A percentile compares a stretch with the other conserved stretches of the same genome.
phyloP scores from a whole-genome alignment of 2,329 filamentous ascomycete species.

The Aureobasidium namibiae region DNA sequence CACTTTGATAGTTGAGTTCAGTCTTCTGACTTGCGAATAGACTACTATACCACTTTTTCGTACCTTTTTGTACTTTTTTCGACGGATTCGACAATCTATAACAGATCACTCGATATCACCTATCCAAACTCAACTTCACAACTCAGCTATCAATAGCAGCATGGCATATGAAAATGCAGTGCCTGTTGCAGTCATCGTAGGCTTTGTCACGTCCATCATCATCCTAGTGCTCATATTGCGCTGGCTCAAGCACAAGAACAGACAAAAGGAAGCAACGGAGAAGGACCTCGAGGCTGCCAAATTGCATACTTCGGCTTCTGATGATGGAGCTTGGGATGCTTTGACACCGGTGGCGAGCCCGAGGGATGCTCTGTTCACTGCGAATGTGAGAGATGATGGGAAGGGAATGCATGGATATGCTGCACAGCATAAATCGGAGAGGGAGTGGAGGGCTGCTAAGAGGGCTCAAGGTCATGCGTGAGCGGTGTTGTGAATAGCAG shows the following conservation, averaged over 20 bases:
- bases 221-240: background rate
- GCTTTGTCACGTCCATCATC: background rate
- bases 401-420: background rate
- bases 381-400: background rate
- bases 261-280: background rate
- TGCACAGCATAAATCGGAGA: background rate
- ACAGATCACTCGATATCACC: background rate
- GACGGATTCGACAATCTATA: background rate
- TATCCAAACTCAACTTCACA: background rate
- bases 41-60: background rate
- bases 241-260: constrained; percentile 5
- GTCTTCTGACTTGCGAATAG: background rate
- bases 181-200: constrained; percentile 1
- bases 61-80: background rate
- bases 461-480: background rate
- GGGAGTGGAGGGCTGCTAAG: constrained; percentile 1
- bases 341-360: background rate
- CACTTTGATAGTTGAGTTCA: background rate
- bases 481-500: background rate
- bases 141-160: background rate
- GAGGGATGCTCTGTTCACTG: background rate
- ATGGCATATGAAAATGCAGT: constrained; percentile 7
- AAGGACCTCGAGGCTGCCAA: constrained; percentile 3
- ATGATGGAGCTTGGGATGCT: background rate
- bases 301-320: background rate